Conservation (phyloP, 106 monocot species). For the Platanthera guangdongensis region DNA sequence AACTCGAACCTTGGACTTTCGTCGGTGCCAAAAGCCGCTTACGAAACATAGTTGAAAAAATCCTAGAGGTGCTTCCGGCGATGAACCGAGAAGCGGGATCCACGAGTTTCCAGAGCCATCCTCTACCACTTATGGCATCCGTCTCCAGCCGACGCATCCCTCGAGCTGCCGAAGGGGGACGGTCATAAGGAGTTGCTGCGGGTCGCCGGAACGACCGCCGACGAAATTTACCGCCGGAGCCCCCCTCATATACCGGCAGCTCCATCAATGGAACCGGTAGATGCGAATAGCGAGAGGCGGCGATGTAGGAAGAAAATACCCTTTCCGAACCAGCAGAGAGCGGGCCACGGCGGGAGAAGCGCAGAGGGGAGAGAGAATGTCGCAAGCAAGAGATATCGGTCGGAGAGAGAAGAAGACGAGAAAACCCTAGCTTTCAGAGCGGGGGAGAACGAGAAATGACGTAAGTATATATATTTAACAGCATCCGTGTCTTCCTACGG, state of each 20-base stretch:
- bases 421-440: too few relatives aligned
- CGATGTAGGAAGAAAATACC: too few relatives aligned
- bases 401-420: too few relatives aligned
- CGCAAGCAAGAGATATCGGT: too few relatives aligned
- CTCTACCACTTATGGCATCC: slow-evolving; percentile 6
- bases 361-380: too few relatives aligned
- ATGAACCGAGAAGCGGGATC: slow-evolving; percentile 50
- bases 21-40: slow-evolving; percentile 26
- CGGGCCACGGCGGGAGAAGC: too few relatives aligned
- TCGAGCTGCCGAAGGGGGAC: slow-evolving; percentile 16
- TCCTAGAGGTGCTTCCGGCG: slow-evolving; percentile 25
- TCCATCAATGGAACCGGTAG: not conserved
- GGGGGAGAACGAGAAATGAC: too few relatives aligned
- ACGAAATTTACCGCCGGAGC: slow-evolving; percentile 35
- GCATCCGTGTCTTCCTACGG: too few relatives aligned
- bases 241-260: slow-evolving; percentile 31
- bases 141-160: not conserved
- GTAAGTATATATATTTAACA: too few relatives aligned
- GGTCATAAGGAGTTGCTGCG: slow-evolving; percentile 41
- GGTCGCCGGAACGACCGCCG: slow-evolving; percentile 17
- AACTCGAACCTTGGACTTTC: too few relatives aligned
- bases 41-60: slow-evolving; percentile 47
- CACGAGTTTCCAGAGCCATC: slow-evolving; percentile 51
- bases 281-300: too few relatives aligned
- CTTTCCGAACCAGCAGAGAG: too few relatives aligned